A percentile compares a stretch with the other conserved stretches of the same genome.
phyloP scores from a whole-genome alignment of 208 protist species.

The Acanthamoeba castellanii region DNA sequence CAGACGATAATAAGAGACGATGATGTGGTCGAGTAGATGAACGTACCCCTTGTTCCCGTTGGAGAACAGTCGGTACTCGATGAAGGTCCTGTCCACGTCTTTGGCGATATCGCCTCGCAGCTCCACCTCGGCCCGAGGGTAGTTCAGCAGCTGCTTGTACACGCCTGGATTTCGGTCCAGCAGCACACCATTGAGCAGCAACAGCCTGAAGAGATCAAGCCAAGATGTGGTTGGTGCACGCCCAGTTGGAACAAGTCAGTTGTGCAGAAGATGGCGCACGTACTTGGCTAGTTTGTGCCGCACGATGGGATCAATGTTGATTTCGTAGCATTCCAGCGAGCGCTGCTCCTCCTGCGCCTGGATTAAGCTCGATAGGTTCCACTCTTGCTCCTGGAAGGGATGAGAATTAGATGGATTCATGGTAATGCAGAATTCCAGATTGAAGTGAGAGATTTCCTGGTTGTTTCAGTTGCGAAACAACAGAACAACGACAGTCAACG shows the following conservation, averaged over 20 bases:
- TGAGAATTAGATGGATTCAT: not conserved
- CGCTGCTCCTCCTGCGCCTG: slow-evolving; percentile 23
- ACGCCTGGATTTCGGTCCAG: slow-evolving; percentile 18
- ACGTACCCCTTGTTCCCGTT: slow-evolving; percentile 33
- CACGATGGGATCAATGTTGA: slow-evolving; percentile 25
- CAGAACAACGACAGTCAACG: too few relatives aligned
- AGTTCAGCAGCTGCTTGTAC: not conserved
- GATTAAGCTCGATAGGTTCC: slow-evolving; percentile 21
- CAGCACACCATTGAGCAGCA: not conserved
- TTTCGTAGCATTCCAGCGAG: not conserved
- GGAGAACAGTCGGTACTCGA: slow-evolving; percentile 8
- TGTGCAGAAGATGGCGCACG: not conserved
- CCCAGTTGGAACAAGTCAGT: not conserved
- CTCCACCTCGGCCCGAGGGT: slow-evolving; percentile 11
- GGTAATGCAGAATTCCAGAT: not conserved
- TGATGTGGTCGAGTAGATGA: not conserved
- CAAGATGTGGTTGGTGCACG: not conserved
- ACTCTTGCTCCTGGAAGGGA: not conserved
- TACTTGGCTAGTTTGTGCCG: slow-evolving; percentile 20
- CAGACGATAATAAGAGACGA: too few relatives aligned
- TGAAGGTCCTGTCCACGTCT: slow-evolving; percentile 13
- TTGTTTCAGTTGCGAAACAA: not conserved
- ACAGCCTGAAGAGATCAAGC: not conserved
- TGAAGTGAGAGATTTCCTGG: not conserved
- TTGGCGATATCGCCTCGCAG: not conserved